Evolutionary conservation across 345 rosid species (phyloP).

Genomic region (Euclidium syriacum): DNA sequence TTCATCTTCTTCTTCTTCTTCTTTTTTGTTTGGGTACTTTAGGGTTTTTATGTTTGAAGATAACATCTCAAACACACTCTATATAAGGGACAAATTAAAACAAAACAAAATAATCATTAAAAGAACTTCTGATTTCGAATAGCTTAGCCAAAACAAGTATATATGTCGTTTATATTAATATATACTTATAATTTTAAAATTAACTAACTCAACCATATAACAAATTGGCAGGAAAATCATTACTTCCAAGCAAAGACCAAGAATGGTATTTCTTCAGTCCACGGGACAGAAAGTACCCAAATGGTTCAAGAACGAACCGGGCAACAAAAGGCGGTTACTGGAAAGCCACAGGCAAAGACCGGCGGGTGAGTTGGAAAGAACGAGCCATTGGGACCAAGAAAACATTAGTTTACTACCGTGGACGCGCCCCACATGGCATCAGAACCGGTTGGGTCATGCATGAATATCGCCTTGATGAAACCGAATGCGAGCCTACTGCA

Average conservation of each 20-base stretch:
- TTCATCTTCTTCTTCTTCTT: not conserved
- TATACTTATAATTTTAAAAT: not conserved
- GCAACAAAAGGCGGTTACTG: slow-evolving; percentile 95
- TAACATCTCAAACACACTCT: not conserved
- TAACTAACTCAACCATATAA: not conserved
- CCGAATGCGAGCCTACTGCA: slow-evolving; percentile 58
- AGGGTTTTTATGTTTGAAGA: not conserved
- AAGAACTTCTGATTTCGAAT: not conserved
- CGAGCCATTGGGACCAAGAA: slow-evolving; percentile 87
- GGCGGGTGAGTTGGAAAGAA: slow-evolving; percentile 67
- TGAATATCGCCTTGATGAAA: slow-evolving; percentile 88
- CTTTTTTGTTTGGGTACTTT: no score
- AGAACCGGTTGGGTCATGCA: slow-evolving; percentile 98
- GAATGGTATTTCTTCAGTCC: slow-evolving; percentile 99
- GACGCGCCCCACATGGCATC: slow-evolving; percentile 97
- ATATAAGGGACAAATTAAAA: not conserved
- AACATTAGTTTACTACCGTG: slow-evolving; percentile 89
- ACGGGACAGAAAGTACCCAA: slow-evolving; percentile 87
- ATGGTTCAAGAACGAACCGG: slow-evolving; percentile 90
- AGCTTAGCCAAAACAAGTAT: not conserved
- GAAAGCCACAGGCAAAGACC: slow-evolving; percentile 98
- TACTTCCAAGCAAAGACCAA: slow-evolving; percentile 89
- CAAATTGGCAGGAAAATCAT: slow-evolving; percentile 56
- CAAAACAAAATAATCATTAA: not conserved
- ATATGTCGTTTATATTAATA: not conserved